phyloP scores from a whole-genome alignment of 306 rosid species.

The Vigna hirtella region DNA sequence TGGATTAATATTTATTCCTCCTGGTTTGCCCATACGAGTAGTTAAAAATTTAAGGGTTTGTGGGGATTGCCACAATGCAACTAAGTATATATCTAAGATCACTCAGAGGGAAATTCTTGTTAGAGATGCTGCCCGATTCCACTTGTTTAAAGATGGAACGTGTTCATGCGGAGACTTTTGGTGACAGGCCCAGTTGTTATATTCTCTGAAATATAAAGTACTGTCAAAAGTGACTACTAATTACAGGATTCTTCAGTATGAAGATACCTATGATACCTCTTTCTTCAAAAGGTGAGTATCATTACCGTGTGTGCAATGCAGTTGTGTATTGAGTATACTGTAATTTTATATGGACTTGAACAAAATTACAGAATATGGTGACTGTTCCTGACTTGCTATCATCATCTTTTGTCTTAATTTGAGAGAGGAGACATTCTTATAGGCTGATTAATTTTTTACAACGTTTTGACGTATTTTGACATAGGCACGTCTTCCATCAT shows the following conservation, averaged over 20 bases:
- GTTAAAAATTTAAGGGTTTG: slow-evolving; percentile 92
- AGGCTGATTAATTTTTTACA: slow-evolving; percentile 12
- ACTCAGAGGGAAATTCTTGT: slow-evolving; percentile 93
- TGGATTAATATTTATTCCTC: slow-evolving; percentile 82
- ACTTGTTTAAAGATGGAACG: slow-evolving; percentile 85
- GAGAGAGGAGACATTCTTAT: slow-evolving; percentile 6
- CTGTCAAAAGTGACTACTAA: neutral
- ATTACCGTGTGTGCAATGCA: neutral
- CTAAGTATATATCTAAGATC: slow-evolving; percentile 84
- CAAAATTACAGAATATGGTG: neutral
- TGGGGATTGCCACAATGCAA: slow-evolving; percentile 93
- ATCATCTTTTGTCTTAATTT: slow-evolving; percentile 19
- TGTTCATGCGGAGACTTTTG: slow-evolving; percentile 96
- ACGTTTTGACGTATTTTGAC: slow-evolving; percentile 20
- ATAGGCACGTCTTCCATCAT: neutral
- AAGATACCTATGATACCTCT: slow-evolving; percentile 12
- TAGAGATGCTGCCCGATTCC: slow-evolving; percentile 82
- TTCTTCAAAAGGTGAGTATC: slow-evolving; percentile 20
- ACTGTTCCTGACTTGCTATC: neutral
- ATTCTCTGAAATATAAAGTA: slow-evolving; percentile 34
- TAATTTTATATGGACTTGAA: slow-evolving; percentile 4
- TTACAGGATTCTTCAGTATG: neutral
- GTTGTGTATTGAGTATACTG: neutral
- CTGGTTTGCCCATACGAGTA: slow-evolving; percentile 69
- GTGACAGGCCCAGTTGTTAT: slow-evolving; percentile 51